These are phyloP conservation scores for Lenzites betulinus DNA, from an alignment of 768 basidiomycete species.

Conservation along the genomic window DNA sequence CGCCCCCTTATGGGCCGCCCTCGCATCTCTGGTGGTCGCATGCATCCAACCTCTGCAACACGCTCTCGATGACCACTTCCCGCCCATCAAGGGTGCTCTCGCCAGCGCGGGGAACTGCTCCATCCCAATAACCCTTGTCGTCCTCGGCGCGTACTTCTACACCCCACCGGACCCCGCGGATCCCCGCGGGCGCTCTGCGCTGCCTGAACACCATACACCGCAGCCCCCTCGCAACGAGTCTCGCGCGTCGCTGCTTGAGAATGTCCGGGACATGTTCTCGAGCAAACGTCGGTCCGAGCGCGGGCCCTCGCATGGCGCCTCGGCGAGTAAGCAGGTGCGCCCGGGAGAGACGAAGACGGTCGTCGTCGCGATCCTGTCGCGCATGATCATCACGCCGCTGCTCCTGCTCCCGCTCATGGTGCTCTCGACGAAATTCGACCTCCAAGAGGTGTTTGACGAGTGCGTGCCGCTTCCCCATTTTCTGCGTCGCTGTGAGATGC, in stretches of 20 bases:
- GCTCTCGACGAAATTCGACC: constrained; percentile 55
- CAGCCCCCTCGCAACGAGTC: constrained; percentile 28
- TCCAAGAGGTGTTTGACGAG: constrained; percentile 74
- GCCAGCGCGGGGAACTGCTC: constrained; percentile 71
- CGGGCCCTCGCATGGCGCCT: constrained; percentile 14
- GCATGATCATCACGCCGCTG: constrained; percentile 87
- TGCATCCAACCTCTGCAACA: constrained; percentile 76
- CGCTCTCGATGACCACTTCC: constrained; percentile 61
- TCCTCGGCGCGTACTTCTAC: constrained; percentile 92
- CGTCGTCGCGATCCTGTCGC: constrained; percentile 73
- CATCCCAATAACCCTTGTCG: constrained; percentile 87
- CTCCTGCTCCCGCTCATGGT: constrained; percentile 78
- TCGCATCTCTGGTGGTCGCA: constrained; percentile 75
- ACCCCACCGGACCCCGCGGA: constrained; percentile 36
- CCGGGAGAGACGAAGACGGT: constrained; percentile 84
- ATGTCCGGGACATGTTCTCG: constrained; percentile 46
- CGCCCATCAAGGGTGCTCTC: constrained; percentile 69
- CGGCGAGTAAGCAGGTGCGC: constrained; percentile 24
- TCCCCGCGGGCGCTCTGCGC: neutral
- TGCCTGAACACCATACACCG: neutral
- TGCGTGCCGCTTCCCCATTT: constrained; percentile 41
- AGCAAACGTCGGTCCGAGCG: constrained; percentile 30
- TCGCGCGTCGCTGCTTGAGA: constrained; percentile 41
- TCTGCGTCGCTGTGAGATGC: neutral
- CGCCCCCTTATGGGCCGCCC: constrained; percentile 80